Base-by-base conservation (phyloP, 441 rosid species). In the Biscutella auriculata region DNA sequence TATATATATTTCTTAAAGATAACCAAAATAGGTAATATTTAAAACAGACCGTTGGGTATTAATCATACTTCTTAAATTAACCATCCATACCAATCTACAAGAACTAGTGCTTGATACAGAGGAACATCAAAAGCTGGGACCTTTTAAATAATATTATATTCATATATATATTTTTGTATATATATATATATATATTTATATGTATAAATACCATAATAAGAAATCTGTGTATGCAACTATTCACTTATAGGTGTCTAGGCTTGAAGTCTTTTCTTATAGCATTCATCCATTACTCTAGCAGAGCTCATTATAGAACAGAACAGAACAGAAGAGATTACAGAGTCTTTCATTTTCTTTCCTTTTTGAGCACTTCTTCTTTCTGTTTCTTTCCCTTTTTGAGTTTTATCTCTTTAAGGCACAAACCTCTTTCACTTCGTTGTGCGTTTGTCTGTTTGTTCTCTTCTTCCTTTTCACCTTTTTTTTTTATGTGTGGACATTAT, bases 81-180 rank as follows among this genome's bases (percentile, higher is more conserved):
- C 54, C 26, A 43, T 57, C 60, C 65, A 63, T 39, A 51, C 68
- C 51, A 62, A 62, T 62, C 6, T 33, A 40, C 50, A 50, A 46
- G 41, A 56, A 68, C 50, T 32, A 63, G 68, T 63, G 60, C 60
- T 62, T 44, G 64, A 42, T 57, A 62, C 68, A 63, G 64, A 57
- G 68, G 69, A 69, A 69, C 73, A 63, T 57, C 56, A 43, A 51
- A 63, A 69, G 51, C 4, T 62, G 73, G 73, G 73, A 57, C 64
- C 68, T n/a, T 44, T 12, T 41, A 33, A 54, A 40, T 43, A 36
- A 59, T 34, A 23, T 60, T 33, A 10, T 5, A 29, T 37, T 8
- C n/a, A 16, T 8, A 14, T 29, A 44, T 10, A 42, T 7, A 27
- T 5, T 14, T 25, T 2, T 4, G 44, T 36, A 21, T 12, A 10